Percentiles rank a stretch among this genome's conserved stretches.
Conservation (phyloP, 176 grass and related monocot species). For the Paspalum notatum region DNA sequence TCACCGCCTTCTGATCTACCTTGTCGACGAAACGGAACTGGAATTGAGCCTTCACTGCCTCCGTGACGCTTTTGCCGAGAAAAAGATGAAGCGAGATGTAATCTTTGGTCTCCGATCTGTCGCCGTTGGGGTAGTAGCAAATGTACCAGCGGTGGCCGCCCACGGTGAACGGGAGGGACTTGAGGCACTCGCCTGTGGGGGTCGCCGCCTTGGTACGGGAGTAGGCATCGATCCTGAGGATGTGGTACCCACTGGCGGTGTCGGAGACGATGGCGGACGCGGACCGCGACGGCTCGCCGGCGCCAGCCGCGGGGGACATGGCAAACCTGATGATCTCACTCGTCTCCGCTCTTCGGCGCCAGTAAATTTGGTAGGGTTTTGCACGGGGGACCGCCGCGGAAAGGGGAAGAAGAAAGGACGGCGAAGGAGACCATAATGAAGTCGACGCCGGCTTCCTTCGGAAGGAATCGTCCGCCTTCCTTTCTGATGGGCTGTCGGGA, state of each 20-base stretch:
- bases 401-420: no score
- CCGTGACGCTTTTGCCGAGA: not conserved
- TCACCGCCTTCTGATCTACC: not conserved
- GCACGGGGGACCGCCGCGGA: no score
- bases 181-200: not conserved
- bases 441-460: no score
- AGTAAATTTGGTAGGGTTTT: no score
- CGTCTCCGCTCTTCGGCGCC: no score
- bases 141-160: slow-evolving; percentile 21
- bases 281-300: not conserved
- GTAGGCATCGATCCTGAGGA: slow-evolving; percentile 9
- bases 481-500: no score
- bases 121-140: slow-evolving; percentile 33
- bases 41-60: slow-evolving; percentile 1
- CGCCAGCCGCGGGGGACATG: not conserved
- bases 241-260: not conserved
- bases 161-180: slow-evolving; percentile 20
- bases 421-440: no score
- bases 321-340: not conserved
- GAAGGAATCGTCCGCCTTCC: no score
- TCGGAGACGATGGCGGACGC: not conserved
- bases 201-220: not conserved
- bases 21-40: slow-evolving; percentile 24
- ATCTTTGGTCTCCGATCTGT: not conserved
- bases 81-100: slow-evolving; percentile 19